Base-by-base conservation (phyloP, 345 rosid species). In the Anacardium occidentale region DNA sequence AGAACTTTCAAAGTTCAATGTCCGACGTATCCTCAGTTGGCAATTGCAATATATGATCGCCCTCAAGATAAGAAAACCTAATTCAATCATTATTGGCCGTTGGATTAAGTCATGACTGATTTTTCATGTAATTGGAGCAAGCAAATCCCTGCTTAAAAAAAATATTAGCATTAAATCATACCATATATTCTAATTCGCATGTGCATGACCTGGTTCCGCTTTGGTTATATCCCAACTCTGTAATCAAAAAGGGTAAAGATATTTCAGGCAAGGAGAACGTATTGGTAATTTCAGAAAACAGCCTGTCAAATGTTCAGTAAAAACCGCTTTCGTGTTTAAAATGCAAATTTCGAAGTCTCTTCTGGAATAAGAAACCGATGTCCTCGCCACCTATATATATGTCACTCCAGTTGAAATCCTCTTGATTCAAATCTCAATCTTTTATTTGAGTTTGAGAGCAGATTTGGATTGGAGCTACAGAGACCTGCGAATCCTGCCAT, bases 311-410 rank as follows among this genome's bases (percentile, higher is more conserved):
- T 45, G 24, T 15, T 10, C 53, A 8, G 32, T 11, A 7, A 9
- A 42, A 8, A n/a, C 40, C 50, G 65, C 74, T 69, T 37, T 69
- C 75, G 37, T 25, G 6, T 66, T 10, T 13, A 6, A 10, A 21
- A 40, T 53, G 74, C 44, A 57, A 45, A 42, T 62, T 69, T 52
- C 66, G 82, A 76, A 74, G 59, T 47, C 76, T 70, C n/a, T n/a
- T n/a, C 78, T 68, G 25, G 68, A 75, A 54, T 45, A 52, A 58
- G 68, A 63, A 47, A 25, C 66, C 7, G 20, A 25, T 47, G 45
- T 45, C 62, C n/a, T 62, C 20, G 20, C 8, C 37, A 5, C 53
- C 64, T 54, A 56, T 58, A 66, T 58, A 66, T 73, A 78, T 14
- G 34, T 11, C 9, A 3, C 17, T 18, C 37, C 24, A 14, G n/a